phyloP scores from a whole-genome alignment of 805 yeast genomes.

The Wickerhamomyces ciferrii region DNA sequence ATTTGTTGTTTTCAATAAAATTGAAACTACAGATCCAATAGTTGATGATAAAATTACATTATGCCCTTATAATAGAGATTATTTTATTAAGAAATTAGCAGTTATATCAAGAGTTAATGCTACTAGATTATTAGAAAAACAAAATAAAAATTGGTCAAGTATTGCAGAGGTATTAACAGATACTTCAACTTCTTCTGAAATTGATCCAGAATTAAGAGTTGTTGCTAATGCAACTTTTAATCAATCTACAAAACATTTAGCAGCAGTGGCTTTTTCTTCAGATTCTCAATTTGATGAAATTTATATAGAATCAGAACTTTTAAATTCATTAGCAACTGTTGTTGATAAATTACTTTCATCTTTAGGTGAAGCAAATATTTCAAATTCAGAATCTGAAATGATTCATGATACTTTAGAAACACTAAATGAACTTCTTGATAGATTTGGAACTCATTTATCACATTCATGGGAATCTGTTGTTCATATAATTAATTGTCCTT shows the following conservation, averaged over 20 bases:
- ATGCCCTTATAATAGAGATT: conserved; percentile 54
- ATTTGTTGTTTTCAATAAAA: conserved; percentile 9
- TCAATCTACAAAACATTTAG: conserved; percentile 33
- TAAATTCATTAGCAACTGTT: conserved; percentile 42
- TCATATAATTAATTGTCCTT: conserved; percentile 52
- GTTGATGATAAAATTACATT: conserved; percentile 14
- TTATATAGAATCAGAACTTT: conserved; percentile 41
- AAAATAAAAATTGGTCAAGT: conserved; percentile 40
- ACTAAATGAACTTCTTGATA: conserved; percentile 68
- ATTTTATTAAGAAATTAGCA: conserved; percentile 47
- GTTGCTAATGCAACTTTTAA: conserved; percentile 48
- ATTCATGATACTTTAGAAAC: conserved; percentile 57
- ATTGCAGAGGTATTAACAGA: conserved; percentile 41
- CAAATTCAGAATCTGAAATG: conserved; percentile 63
- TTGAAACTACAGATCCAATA: conserved; percentile 17
- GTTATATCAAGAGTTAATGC: conserved; percentile 49
- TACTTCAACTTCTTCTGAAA: conserved; percentile 37
- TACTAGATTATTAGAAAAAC: conserved; percentile 36
- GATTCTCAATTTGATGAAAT: conserved; percentile 3
- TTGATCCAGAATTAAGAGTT: conserved; percentile 40
- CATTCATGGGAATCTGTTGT: conserved; percentile 76
- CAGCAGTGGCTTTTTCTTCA: conserved; percentile 14
- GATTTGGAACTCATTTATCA: conserved; percentile 58
- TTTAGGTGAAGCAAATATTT: conserved; percentile 24
- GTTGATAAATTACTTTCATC: conserved; percentile 34